A percentile compares a stretch with the other conserved stretches of the same genome.
These are phyloP conservation scores for Eucalyptus sp. DNA, from an alignment of 345 rosid genomes.

Conservation along the genomic window DNA sequence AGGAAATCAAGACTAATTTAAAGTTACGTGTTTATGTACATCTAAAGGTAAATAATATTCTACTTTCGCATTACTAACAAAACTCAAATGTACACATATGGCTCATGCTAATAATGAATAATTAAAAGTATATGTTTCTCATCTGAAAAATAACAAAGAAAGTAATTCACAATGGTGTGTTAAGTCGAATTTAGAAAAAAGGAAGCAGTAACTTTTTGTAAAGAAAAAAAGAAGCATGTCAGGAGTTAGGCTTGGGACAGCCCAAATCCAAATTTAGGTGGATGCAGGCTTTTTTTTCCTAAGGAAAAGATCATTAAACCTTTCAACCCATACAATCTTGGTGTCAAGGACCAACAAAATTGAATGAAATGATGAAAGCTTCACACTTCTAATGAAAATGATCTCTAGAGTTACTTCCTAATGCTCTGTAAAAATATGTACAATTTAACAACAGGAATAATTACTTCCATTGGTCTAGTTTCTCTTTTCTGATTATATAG, in stretches of 20 bases:
- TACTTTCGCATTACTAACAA: not conserved
- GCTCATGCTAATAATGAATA: no score
- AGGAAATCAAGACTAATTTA: not conserved
- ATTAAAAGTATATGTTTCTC: not conserved
- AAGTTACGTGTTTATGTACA: not conserved
- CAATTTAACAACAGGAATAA: not conserved
- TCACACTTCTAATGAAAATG: not conserved
- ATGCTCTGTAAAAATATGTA: not conserved
- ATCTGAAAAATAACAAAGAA: not conserved
- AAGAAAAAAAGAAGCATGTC: not conserved
- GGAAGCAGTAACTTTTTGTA: not conserved
- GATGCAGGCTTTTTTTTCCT: not conserved
- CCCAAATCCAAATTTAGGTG: not conserved
- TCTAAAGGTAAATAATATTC: not conserved
- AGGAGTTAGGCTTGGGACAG: not conserved
- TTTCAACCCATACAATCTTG: not conserved
- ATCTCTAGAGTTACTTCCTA: not conserved
- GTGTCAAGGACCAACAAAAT: not conserved
- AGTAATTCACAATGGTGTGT: not conserved
- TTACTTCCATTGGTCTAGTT: not conserved
- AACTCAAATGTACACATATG: no score
- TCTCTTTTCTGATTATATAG: not conserved
- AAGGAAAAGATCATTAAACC: not conserved
- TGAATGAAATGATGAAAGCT: not conserved
- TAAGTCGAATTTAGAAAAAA: not conserved